Percentiles rank a stretch among this genome's conserved stretches.
phyloP scores from a whole-genome alignment of 371 early-diverging fungal genomes.

The Blakeslea trispora region DNA sequence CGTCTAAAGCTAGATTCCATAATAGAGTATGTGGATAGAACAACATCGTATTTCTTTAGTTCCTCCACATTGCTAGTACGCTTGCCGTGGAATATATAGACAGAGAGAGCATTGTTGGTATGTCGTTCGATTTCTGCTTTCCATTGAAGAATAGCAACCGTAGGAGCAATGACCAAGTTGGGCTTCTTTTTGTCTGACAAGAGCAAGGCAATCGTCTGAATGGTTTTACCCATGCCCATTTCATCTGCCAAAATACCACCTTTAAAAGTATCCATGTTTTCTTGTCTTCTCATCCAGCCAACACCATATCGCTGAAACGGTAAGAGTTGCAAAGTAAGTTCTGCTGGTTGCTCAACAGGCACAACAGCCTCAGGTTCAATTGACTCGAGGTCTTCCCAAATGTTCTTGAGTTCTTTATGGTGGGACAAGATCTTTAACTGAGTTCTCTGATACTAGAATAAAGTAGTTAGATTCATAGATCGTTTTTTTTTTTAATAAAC shows the following conservation, averaged over 20 bases:
- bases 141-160: constrained; percentile 94
- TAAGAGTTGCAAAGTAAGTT: constrained; percentile 74
- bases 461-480: too few relatives aligned
- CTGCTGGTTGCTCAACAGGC: constrained; percentile 69
- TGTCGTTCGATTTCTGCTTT: constrained; percentile 76
- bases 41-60: constrained; percentile 72
- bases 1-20: constrained; percentile 77
- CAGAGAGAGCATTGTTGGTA: constrained; percentile 63
- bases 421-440: constrained; percentile 31
- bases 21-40: constrained; percentile 86
- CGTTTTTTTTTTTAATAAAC: too few relatives aligned
- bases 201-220: constrained; percentile 91
- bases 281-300: constrained; percentile 82
- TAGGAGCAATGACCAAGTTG: constrained; percentile 87
- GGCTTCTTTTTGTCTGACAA: constrained; percentile 67
- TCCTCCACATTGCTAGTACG: constrained; percentile 52
- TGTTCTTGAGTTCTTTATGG: constrained; percentile 65
- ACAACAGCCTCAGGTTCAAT: constrained; percentile 30
- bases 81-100: constrained; percentile 76
- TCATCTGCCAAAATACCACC: constrained; percentile 91
- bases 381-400: constrained; percentile 69
- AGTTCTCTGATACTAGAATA: constrained; percentile 26
- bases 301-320: constrained; percentile 91
- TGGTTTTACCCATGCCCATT: constrained; percentile 99
- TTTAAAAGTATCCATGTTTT: constrained; percentile 57